Evolutionary conservation across 2,329 filamentous ascomycete species (phyloP).

Genomic region (Pseudopyrenochaeta lycopersici): DNA sequence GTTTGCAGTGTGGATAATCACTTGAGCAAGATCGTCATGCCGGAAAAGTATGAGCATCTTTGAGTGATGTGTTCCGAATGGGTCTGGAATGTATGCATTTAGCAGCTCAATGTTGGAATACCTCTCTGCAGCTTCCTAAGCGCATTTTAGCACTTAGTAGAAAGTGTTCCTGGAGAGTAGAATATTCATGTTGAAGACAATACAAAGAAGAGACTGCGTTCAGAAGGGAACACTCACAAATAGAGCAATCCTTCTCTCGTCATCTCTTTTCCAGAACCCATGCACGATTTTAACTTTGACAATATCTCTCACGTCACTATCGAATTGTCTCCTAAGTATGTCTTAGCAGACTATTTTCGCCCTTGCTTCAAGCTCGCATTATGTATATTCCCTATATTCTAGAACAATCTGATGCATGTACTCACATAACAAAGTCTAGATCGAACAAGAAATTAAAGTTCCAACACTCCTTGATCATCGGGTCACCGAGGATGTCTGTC

Average conservation of each 20-base stretch:
- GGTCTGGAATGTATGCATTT: slow-evolving; percentile 80
- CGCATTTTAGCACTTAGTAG: slow-evolving; percentile 9
- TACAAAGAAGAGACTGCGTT: neutral
- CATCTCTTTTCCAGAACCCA: slow-evolving; percentile 74
- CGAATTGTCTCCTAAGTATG: slow-evolving; percentile 58
- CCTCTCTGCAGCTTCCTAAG: slow-evolving; percentile 67
- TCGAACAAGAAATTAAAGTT: slow-evolving; percentile 75
- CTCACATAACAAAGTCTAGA: slow-evolving; percentile 67
- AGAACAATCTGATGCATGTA: neutral
- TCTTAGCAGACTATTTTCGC: slow-evolving; percentile 4
- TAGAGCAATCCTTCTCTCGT: slow-evolving; percentile 64
- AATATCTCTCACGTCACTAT: slow-evolving; percentile 62
- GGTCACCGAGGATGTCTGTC: slow-evolving; percentile 74
- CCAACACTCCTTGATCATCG: slow-evolving; percentile 76
- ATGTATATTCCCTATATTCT: neutral
- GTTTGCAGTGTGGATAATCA: slow-evolving; percentile 89
- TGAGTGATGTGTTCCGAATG: slow-evolving; percentile 85
- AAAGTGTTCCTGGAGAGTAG: neutral
- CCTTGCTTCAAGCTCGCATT: neutral
- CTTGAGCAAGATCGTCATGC: slow-evolving; percentile 77
- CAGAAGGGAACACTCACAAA: slow-evolving; percentile 57
- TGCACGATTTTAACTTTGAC: slow-evolving; percentile 68
- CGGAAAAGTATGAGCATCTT: slow-evolving; percentile 88
- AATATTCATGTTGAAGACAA: too few species aligned
- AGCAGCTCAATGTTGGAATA: slow-evolving; percentile 76